These are phyloP conservation scores for Lactarius sanguifluus DNA, from an alignment of 768 basidiomycete species.

Conservation along the genomic window DNA sequence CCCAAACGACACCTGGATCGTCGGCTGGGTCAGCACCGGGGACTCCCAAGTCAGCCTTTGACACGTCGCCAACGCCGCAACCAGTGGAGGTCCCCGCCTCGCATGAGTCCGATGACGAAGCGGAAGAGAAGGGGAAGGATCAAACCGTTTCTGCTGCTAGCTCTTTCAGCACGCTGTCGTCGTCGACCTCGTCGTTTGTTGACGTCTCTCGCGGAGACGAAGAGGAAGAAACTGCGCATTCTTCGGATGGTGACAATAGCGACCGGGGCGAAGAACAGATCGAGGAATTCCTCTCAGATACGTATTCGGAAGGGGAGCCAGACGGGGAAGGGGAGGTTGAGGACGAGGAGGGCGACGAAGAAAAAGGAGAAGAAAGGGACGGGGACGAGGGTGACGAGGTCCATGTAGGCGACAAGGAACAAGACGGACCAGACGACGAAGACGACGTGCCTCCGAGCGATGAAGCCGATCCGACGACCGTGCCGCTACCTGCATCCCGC, in stretches of 20 bases:
- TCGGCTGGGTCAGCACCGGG: background rate
- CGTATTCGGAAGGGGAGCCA: slow-evolving; percentile 34
- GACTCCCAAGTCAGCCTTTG: slow-evolving; percentile 14
- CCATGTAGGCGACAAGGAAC: slow-evolving; percentile 28
- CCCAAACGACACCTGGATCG: slow-evolving; percentile 9
- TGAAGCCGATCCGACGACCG: slow-evolving; percentile 25
- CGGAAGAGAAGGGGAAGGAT: slow-evolving; percentile 11
- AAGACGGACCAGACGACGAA: slow-evolving; percentile 25
- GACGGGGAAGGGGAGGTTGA: slow-evolving; percentile 29
- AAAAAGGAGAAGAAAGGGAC: slow-evolving; percentile 16
- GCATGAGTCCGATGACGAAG: slow-evolving; percentile 7
- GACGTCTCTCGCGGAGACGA: slow-evolving; percentile 25
- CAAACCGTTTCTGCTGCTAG: slow-evolving; percentile 20
- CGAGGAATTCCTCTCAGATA: slow-evolving; percentile 33
- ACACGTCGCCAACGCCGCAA: slow-evolving; percentile 21
- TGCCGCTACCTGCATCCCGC: slow-evolving; percentile 45
- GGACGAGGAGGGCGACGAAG: slow-evolving; percentile 31
- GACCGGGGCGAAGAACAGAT: slow-evolving; percentile 21
- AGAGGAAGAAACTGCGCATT: slow-evolving; percentile 21
- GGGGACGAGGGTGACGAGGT: slow-evolving; percentile 40
- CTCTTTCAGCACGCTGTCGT: slow-evolving; percentile 22
- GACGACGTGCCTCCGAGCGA: background rate
- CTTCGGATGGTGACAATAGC: slow-evolving; percentile 26
- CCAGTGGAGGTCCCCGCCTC: slow-evolving; percentile 1
- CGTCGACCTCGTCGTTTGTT: slow-evolving; percentile 26